phyloP scores from a whole-genome alignment of 257 asterid species.

The Solanum chaucha region DNA sequence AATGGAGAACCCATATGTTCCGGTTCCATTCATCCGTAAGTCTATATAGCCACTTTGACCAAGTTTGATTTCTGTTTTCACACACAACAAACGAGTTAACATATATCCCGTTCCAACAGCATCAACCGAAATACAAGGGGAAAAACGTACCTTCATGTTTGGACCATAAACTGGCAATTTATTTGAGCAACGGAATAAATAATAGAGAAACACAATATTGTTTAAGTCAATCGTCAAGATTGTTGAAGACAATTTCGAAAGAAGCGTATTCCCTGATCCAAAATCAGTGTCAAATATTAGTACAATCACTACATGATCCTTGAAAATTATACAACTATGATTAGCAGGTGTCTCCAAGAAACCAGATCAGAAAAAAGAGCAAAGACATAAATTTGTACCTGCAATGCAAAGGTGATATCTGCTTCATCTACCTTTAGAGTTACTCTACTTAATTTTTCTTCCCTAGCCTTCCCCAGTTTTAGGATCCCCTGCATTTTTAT shows the following conservation, averaged over 20 bases:
- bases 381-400: conserved; percentile 24
- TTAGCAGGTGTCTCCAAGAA: background rate
- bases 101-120: background rate
- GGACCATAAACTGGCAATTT: background rate
- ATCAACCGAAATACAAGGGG: background rate
- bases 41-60: background rate
- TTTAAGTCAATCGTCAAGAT: background rate
- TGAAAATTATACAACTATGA: background rate
- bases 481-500: conserved; percentile 72
- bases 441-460: conserved; percentile 70
- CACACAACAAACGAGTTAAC: background rate
- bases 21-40: background rate
- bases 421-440: conserved; percentile 60
- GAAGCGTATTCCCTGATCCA: conserved; percentile 77
- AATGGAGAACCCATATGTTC: background rate
- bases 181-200: background rate
- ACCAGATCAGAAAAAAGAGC: background rate
- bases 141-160: background rate
- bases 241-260: conserved; percentile 77
- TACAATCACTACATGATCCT: background rate
- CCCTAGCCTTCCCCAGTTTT: conserved; percentile 72
- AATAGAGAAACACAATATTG: background rate
- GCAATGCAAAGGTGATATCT: conserved; percentile 79
- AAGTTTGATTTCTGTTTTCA: background rate
- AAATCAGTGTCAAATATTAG: background rate